These are phyloP conservation scores for Scedosporium aurantiacum DNA, from an alignment of 2,329 filamentous ascomycete genomes.

Conservation along the genomic window DNA sequence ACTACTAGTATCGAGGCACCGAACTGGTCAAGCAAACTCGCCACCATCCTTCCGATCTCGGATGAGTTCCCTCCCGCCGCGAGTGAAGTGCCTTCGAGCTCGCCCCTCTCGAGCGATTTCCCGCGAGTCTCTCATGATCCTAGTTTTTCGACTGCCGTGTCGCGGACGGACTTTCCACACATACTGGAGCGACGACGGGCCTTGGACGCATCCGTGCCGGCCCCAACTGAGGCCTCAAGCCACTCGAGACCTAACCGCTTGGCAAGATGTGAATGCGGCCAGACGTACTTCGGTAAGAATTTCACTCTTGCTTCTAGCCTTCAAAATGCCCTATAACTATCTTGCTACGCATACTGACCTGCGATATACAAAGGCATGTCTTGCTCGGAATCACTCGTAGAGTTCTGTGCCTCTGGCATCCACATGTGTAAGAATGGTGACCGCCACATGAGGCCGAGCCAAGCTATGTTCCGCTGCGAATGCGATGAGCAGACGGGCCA, in stretches of 20 bases:
- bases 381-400: neutral
- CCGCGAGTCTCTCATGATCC: neutral
- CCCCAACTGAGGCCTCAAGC: no score
- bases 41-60: neutral
- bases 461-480: neutral
- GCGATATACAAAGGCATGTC: neutral
- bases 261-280: neutral
- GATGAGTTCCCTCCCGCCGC: neutral
- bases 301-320: neutral
- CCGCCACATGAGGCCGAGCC: neutral
- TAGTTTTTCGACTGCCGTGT: neutral
- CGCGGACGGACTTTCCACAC: neutral
- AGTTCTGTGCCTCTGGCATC: neutral
- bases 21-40: neutral
- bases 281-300: neutral
- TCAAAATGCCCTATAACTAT: neutral
- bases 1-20: neutral
- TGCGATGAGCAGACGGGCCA: neutral
- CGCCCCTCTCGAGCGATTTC: no score
- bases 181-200: neutral
- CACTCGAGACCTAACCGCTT: no score
- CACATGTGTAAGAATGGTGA: neutral
- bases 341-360: neutral
- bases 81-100: neutral
- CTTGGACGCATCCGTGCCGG: no score